Percentiles rank a stretch among this genome's conserved stretches.
Conservation (phyloP, 2,329 filamentous ascomycete species). For the Dactylellina leptospora region DNA sequence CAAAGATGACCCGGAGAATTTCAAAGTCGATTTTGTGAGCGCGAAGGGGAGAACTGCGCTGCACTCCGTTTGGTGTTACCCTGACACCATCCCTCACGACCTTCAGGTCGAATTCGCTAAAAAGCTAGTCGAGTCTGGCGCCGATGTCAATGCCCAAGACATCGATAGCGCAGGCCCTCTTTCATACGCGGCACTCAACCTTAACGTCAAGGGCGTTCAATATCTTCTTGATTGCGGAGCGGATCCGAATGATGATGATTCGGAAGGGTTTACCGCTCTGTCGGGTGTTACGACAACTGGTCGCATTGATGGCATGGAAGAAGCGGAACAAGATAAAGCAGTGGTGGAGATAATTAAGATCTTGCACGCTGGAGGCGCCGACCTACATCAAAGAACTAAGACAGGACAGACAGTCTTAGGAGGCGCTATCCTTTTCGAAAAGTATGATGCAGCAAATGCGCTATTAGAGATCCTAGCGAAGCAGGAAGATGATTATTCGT, state of each 20-base stretch:
- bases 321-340: background rate
- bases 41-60: background rate
- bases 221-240: constrained; percentile 21
- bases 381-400: constrained; percentile 6
- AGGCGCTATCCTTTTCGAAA: background rate
- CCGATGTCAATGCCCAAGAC: constrained; percentile 27
- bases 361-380: constrained; percentile 12
- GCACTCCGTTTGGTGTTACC: constrained; percentile 1
- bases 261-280: constrained; percentile 14
- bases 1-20: background rate
- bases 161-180: constrained; percentile 15
- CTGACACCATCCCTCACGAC: background rate
- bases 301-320: background rate
- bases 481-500: constrained; percentile 5
- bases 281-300: background rate
- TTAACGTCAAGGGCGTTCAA: constrained; percentile 13
- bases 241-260: constrained; percentile 22
- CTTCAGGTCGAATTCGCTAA: constrained; percentile 1
- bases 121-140: constrained; percentile 17
- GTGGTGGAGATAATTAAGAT: constrained; percentile 1
- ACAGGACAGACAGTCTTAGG: constrained; percentile 4
- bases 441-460: constrained; percentile 5
- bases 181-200: background rate
- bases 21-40: constrained; percentile 1
- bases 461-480: constrained; percentile 12